phyloP scores from a whole-genome alignment of 331 rosid species.

The Malus hybrid region DNA sequence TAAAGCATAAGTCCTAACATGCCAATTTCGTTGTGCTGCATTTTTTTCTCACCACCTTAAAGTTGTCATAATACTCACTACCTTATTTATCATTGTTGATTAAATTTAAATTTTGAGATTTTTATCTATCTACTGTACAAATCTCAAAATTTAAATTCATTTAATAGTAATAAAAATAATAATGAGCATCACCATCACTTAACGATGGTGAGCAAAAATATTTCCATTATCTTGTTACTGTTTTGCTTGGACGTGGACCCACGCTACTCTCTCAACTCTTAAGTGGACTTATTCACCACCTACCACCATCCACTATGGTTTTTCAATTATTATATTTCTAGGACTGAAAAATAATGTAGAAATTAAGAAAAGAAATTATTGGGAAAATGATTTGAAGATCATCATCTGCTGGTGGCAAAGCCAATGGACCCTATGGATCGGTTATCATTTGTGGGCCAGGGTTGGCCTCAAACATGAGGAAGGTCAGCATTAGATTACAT shows the following conservation, averaged over 20 bases:
- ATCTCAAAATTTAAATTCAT: too few relatives aligned
- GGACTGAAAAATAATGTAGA: neutral
- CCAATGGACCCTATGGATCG: neutral
- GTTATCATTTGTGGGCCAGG: conserved; percentile 2
- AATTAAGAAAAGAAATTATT: neutral
- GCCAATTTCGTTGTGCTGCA: neutral
- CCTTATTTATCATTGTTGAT: too few relatives aligned
- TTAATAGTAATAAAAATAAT: too few relatives aligned
- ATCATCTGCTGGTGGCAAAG: neutral
- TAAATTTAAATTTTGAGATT: too few relatives aligned
- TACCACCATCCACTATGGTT: conserved; percentile 33
- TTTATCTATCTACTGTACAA: fast-evolving
- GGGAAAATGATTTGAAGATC: neutral
- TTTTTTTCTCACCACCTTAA: too few relatives aligned
- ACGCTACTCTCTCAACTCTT: conserved; percentile 8
- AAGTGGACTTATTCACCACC: conserved; percentile 50
- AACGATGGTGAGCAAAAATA: too few relatives aligned
- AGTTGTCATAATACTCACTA: too few relatives aligned
- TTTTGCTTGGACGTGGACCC: conserved; percentile 1
- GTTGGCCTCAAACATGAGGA: neutral
- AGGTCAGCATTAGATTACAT: neutral
- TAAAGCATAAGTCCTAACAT: neutral
- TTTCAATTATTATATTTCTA: neutral
- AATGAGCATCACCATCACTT: too few relatives aligned
- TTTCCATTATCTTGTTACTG: neutral